Base-by-base conservation (phyloP, 352 stramenopile genomes). In the Phytopythium cucurbitacearum region DNA sequence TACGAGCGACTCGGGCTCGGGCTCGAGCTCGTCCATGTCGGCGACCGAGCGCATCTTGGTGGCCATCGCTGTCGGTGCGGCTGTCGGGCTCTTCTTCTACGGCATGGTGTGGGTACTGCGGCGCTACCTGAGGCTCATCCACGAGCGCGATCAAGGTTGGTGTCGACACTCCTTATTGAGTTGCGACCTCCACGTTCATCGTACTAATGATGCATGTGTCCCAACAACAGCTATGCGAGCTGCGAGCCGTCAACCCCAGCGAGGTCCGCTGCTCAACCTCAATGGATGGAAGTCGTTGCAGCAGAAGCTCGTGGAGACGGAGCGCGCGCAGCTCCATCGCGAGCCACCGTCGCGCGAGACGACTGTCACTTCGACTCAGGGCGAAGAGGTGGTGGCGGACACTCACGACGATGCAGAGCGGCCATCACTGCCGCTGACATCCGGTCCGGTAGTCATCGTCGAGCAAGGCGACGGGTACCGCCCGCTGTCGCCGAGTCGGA, bases 391-490 rank as follows among this genome's bases (percentile, higher is more conserved):
- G 21, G 21, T 28, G 21, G 21, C 21, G 21, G 21, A 28, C 21
- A 28, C 21, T 2, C 21, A 28, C 21, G 21, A 28, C 21, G 21
- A 28, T 28, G 21, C 21, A 28, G 21, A 28, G 21, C 21, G 21
- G 21, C 21, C 21, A 2, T 28, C 21, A 2, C 21, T 28, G 21
- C 21, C 21, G 21, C 21, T 28, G 21, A 2, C 21, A 28, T 28
- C 21, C 34, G 54, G 40, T 35, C 40, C 61, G n/a, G 28, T 54
- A 16, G 59, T 59, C 32, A 40, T 57, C 38, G 45, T 76, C 40
- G 71, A 81, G 44, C 44, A 69, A 16, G 68, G 59, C 8, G 68
- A 85, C 16, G 66, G 34, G 43, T 80, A 81, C 41, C 57, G 63
- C 4, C 61, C 62, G 7, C 67, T 65, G 48, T 78, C 63, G 0